Evolutionary conservation across 2,329 filamentous ascomycete species (phyloP), one percentile per base, ranked within the genome.

Genomic region (Talaromyces sp.): DNA sequence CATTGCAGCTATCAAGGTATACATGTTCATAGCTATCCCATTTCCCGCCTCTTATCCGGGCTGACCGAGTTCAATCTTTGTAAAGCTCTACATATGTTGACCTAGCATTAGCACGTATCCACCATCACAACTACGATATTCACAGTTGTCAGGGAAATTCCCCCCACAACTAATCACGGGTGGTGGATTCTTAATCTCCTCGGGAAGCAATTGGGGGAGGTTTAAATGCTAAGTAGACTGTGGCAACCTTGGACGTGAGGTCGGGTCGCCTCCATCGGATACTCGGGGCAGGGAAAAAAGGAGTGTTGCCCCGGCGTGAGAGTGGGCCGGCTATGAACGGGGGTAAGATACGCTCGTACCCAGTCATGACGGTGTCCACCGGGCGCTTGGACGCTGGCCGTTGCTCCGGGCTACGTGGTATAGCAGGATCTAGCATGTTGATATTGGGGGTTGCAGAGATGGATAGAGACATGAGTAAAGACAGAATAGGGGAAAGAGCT

Each of bases 241-340:
- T 56, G 56, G 58, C 56, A 54, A 57, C 29, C 16, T 17, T 27
- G 24, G 29, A 24, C 27, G 36, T 40, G 35, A 37, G 45, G 36
- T 40, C 45, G 46, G 46, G 46, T 49, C 27, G 46, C 46, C 46
- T 46, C 43, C 30, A 60, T 69, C 66, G 65, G 61, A 65, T 63
- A 60, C 56, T 65, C 65, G 67, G 68, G 56, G 56, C 58, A 61
- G 52, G 51, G 47, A 60, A 63, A 62, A 63, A 47, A 47, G 35
- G 49, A 58, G 60, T 55, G 56, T 59, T 55, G 62, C 64, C 65
- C 62, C 65, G 64, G 63, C 58, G 36, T 57, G 40, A 56, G 49
- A 47, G 56, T 60, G 56, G 56, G 54, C 47, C 54, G 52, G 56
- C 55, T 52, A 52, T 56, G 54, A 51, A 61, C 52, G 58, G 62